phyloP scores from a whole-genome alignment of 73 alveolate species.

The Paraurostyla sp. region DNA sequence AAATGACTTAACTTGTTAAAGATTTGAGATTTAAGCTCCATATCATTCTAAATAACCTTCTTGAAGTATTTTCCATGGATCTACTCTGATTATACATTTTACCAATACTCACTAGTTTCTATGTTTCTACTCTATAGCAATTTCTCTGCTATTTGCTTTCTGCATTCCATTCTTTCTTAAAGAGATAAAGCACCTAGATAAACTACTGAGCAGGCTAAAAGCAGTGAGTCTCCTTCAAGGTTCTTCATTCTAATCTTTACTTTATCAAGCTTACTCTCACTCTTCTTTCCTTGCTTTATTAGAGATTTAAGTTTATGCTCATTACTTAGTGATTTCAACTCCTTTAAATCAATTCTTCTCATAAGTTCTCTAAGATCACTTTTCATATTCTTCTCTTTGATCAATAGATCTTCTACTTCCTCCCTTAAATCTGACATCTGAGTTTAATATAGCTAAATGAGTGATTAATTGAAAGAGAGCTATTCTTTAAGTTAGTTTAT shows the following conservation, averaged over 20 bases:
- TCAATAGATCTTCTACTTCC: constrained; percentile 57
- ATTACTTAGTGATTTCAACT: constrained; percentile 41
- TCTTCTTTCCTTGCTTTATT: constrained; percentile 33
- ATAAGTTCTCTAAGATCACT: constrained; percentile 39
- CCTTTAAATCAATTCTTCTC: constrained; percentile 36
- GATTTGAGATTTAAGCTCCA: constrained; percentile 48
- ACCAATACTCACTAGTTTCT: constrained; percentile 73
- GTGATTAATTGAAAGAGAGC: background rate
- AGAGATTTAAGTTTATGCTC: constrained; percentile 56
- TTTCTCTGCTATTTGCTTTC: constrained; percentile 65
- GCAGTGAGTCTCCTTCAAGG: constrained; percentile 71
- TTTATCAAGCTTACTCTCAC: constrained; percentile 54
- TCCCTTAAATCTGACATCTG: constrained; percentile 57
- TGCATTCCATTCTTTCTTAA: constrained; percentile 42
- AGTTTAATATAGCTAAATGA: background rate
- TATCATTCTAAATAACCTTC: constrained; percentile 60
- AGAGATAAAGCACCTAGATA: constrained; percentile 66
- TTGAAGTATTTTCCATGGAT: constrained; percentile 63
- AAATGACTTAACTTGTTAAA: constrained; percentile 62
- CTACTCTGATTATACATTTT: constrained; percentile 38
- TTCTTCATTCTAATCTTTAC: constrained; percentile 59
- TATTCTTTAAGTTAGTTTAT: background rate
- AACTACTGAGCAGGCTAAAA: constrained; percentile 67
- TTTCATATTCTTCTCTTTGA: constrained; percentile 59
- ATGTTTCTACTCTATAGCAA: constrained; percentile 55